phyloP scores from a whole-genome alignment of 495 filamentous ascomycete species.

The Aspergillus leporis region DNA sequence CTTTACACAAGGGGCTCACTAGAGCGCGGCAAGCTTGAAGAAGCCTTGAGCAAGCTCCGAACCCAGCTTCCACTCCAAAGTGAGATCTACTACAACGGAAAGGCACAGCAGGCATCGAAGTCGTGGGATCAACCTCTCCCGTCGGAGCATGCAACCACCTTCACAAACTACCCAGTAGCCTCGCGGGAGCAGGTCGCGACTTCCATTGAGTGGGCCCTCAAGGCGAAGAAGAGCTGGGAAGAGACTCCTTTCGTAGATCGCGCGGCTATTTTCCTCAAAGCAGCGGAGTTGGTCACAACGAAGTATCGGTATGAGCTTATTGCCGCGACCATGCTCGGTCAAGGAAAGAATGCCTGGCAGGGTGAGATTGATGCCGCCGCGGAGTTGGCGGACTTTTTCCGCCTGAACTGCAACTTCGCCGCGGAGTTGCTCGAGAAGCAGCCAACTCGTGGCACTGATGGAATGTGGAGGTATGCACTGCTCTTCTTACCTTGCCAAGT shows the following conservation, averaged over 20 bases:
- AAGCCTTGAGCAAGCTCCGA: slow-evolving; percentile 60
- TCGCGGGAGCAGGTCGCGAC: slow-evolving; percentile 63
- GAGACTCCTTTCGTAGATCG: slow-evolving; percentile 81
- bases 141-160: slow-evolving; percentile 59
- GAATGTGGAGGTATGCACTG: slow-evolving; percentile 66
- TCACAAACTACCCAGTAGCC: slow-evolving; percentile 62
- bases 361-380: slow-evolving; percentile 95
- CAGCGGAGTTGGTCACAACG: slow-evolving; percentile 80
- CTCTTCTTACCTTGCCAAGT: not conserved
- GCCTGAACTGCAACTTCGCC: slow-evolving; percentile 77
- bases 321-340: slow-evolving; percentile 91
- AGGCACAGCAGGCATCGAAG: slow-evolving; percentile 43
- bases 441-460: slow-evolving; percentile 53
- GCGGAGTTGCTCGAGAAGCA: slow-evolving; percentile 75
- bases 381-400: slow-evolving; percentile 86
- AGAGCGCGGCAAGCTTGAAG: slow-evolving; percentile 65
- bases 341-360: slow-evolving; percentile 97
- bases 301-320: slow-evolving; percentile 95
- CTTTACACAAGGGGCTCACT: slow-evolving; percentile 72
- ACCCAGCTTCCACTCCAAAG: slow-evolving; percentile 45
- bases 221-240: slow-evolving; percentile 82
- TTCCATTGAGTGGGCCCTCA: slow-evolving; percentile 79
- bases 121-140: slow-evolving; percentile 66
- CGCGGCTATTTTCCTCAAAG: slow-evolving; percentile 90
- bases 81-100: slow-evolving; percentile 54